Base-by-base conservation (phyloP, 805 yeast genomes). In the Candida germanica region DNA sequence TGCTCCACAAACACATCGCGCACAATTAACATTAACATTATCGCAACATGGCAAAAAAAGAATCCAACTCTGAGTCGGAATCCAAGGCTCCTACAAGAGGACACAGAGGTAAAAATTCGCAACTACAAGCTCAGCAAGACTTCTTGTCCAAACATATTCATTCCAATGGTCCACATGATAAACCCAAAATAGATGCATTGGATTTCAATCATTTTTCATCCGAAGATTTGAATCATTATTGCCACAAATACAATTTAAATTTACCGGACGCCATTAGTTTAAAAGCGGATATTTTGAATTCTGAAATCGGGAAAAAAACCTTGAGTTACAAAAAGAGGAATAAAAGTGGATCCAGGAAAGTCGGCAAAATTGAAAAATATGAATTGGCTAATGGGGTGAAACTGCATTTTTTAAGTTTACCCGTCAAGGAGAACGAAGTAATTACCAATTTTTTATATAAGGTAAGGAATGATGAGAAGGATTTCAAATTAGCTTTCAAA, bases 391-490 rank as follows among this genome's bases (percentile, higher is more conserved):
- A 56, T 2, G 71, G 71, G 17, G 79, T 80, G 17, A 81, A 78
- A 58, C 74, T 72, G 37, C 97, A 91, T 58, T 87, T 89, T 48
- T 49, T 71, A 44, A 66, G 56, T 34, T 42, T 66, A 17, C 71
- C 75, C 9, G 78, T 79, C 3, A 79, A 85, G 48, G 98, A 91
- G 53, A 79, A 82, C 39, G 98, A 91, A 49, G 79, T 84, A 21
- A 79, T 91, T 26, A 87, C 96, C 24, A 88, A 85, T 50, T 93
- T 91, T 55, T 69, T 93, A 37, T 93, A 91, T 63, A 81, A 85
- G 50, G 88, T 87, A 35, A 79, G 79, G 51, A 82, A 87, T 52
- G 86, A 85, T 49, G 71, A 66, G 31, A 62, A 60, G 41, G 69
- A 65, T 31, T 67, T 67, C 45, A 66, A 66, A 49, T 52, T 61